These are phyloP conservation scores for Hysterangium stoloniferum DNA, from an alignment of 768 basidiomycete genomes.

Conservation along the genomic window DNA sequence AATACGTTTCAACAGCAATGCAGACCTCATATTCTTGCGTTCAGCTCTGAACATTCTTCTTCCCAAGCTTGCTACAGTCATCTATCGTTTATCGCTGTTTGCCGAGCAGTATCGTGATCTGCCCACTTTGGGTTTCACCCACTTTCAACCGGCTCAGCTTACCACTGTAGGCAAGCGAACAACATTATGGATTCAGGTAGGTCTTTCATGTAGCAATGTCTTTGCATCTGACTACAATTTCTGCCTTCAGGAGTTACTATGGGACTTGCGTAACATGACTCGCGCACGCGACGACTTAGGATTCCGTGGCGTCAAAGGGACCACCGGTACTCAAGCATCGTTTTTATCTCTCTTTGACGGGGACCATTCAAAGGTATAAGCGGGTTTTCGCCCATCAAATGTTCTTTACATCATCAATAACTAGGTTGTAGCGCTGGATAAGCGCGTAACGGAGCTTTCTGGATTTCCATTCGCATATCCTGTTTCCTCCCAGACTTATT, in stretches of 20 bases:
- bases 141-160: slow-evolving; percentile 97
- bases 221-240: background rate
- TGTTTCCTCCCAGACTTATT: slow-evolving; percentile 98
- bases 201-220: background rate
- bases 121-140: slow-evolving; percentile 95
- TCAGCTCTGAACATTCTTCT: slow-evolving; percentile 79
- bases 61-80: slow-evolving; percentile 81
- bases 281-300: slow-evolving; percentile 88
- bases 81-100: slow-evolving; percentile 80
- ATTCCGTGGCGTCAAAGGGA: slow-evolving; percentile 98
- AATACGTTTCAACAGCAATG: slow-evolving; percentile 55
- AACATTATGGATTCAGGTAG: slow-evolving; percentile 91
- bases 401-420: no score
- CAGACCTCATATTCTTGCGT: slow-evolving; percentile 95
- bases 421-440: slow-evolving; percentile 83
- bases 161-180: slow-evolving; percentile 97
- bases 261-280: slow-evolving; percentile 92
- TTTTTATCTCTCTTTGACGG: slow-evolving; percentile 93
- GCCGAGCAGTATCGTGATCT: slow-evolving; percentile 80
- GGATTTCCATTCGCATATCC: slow-evolving; percentile 95
- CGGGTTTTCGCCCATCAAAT: background rate
- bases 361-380: slow-evolving; percentile 76
- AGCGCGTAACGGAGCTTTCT: slow-evolving; percentile 80
- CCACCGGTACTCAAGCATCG: slow-evolving; percentile 95
- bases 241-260: slow-evolving; percentile 67